Base-by-base conservation (phyloP, 208 protist genomes). In the Leishmania lainsoni region DNA sequence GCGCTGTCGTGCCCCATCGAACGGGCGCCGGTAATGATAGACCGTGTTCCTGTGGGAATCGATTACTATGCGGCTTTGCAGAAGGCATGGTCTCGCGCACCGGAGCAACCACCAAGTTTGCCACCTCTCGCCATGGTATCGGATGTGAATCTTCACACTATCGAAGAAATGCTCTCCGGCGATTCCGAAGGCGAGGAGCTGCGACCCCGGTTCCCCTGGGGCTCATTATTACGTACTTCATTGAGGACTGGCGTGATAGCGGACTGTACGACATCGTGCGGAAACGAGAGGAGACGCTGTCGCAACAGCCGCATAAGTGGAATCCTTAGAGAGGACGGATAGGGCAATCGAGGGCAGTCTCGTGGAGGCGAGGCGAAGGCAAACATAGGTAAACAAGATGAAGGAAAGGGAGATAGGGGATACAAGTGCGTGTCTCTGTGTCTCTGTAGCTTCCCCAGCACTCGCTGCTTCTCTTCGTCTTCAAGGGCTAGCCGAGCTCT, bases 161-260 rank as follows among this genome's bases (percentile, higher is more conserved):
- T 85, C n/a, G 77, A 85, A 35, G 81, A 81, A 35, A 70, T 81
- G 42, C 52, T 85, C 59, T 85, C 81, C 0, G 75, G 80, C 10
- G 80, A 84, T 59, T 74, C 79, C 2, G 72, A 83, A 51, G 78
- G 71, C 71, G 79, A 81, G 84, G 88, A 87, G 65, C 45, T 95
- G 69, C 80, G 58, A 20, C 92, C 92, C 80, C 89, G 5, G 89
- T 95, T 78, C 90, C 92, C 54, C 83, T 95, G 29, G 79, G 70
- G 16, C 87, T 91, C 63, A 92, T 94, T 89, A 90, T 95, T 35
- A 85, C 89, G 35, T 78, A 93, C 58, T 85, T 95, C 35, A 86
- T 89, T 9, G 89, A 86, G 20, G 86, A 95, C 65, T 95, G 92
- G 92, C 84, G 85, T 49, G 89, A 89, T n/a, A 87, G 83, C 26